phyloP scores from a whole-genome alignment of 2,329 filamentous ascomycete species.

The Fusarium nurragi region DNA sequence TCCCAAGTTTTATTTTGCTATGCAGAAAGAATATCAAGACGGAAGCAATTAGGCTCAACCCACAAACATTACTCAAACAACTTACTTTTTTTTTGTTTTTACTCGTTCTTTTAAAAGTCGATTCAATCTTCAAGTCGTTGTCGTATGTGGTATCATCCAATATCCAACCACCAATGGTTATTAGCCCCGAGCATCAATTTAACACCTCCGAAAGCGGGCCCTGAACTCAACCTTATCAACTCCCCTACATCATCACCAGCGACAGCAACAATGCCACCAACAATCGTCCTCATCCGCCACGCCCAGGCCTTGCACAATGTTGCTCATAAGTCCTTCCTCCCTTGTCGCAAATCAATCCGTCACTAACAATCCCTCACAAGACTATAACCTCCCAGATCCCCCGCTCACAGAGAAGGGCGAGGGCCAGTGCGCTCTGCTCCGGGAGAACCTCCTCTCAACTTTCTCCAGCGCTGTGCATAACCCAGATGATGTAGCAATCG shows the following conservation, averaged over 20 bases:
- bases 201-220: not conserved
- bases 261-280: constrained; percentile 58
- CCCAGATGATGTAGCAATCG: constrained; percentile 57
- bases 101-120: not conserved
- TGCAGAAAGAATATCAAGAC: too few relatives aligned
- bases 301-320: constrained; percentile 74
- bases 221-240: constrained; percentile 1
- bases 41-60: too few relatives aligned
- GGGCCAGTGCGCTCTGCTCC: constrained; percentile 58
- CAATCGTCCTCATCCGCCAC: constrained; percentile 86
- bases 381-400: constrained; percentile 62
- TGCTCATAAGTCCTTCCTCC: constrained; percentile 56
- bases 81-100: too few relatives aligned
- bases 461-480: constrained; percentile 47
- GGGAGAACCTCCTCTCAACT: constrained; percentile 53
- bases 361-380: constrained; percentile 49
- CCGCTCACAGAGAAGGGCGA: constrained; percentile 60
- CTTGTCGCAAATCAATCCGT: not conserved
- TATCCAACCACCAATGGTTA: not conserved
- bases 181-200: not conserved
- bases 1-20: too few relatives aligned
- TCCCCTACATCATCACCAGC: constrained; percentile 6
- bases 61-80: too few relatives aligned
- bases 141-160: not conserved
- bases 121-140: not conserved